Evolutionary conservation across 805 yeast genomes (phyloP), one percentile per base, ranked within the genome.

Genomic region (Yamadazyma laniorum): DNA sequence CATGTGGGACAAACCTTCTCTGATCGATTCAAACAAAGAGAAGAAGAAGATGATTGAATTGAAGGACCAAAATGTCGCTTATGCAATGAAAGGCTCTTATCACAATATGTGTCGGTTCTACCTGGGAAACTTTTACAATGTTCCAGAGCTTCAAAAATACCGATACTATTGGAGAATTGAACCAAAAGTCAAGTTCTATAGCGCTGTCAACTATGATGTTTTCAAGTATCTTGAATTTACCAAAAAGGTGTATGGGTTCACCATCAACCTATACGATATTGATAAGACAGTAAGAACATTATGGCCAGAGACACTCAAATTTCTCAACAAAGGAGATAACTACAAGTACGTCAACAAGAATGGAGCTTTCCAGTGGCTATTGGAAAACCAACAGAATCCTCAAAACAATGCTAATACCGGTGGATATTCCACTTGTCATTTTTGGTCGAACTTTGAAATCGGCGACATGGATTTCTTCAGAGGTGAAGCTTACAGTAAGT

Each of bases 391-490:
- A 46, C 82, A 76, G 53, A 65, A 72, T 45, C 82, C 83, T 0
- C 43, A 62, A 13, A 72, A 72, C 43, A 58, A 61, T 4, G 29
- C 49, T 31, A 43, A 43, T 3, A 63, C 82, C 1, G 72, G 74
- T 4, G 72, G 72, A 2, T 77, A 75, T 52, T 75, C 80, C n/a
- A 72, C 79, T 1, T 88, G 95, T 52, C 95, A 88, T 60, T 87
- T 88, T 61, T 88, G 95, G 95, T 78, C 90, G 17, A 88, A 87
- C 58, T 88, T 87, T 49, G 96, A 88, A 54, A 83, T 87, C 39
- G 91, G 81, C 9, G 81, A 85, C 51, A 74, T 88, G 84, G 91
- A 88, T 47, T 88, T 88, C 50, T 83, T 70, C 61, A 64, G 95
- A 36, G 63, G 74, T 17, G 80, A 83, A 37, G 77, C 88, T 1